Conservation (phyloP, 768 basidiomycete genomes). For the Pleurotus giganteus region DNA sequence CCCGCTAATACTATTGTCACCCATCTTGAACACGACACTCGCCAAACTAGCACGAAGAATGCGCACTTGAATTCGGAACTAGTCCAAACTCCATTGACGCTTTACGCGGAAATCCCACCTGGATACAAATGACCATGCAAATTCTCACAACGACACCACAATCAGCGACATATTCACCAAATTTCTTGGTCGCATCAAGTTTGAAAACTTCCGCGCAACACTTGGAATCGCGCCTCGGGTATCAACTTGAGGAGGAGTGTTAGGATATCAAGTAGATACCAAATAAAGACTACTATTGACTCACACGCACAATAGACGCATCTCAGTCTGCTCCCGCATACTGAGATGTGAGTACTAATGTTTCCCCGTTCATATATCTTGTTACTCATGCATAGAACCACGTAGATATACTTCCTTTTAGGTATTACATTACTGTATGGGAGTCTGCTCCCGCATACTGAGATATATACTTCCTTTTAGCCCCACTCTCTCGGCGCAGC, state of each 20-base stretch:
- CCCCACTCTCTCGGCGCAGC: no score
- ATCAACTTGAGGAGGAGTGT: constrained; percentile 2
- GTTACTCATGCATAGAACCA: no score
- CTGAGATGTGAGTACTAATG: neutral
- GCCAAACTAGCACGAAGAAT: constrained; percentile 8
- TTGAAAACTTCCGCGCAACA: neutral
- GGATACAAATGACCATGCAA: constrained; percentile 11
- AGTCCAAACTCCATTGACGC: constrained; percentile 18
- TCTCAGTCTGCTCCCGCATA: neutral
- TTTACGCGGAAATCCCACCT: constrained; percentile 21
- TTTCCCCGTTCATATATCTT: neutral
- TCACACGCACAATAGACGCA: neutral
- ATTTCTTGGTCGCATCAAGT: constrained; percentile 1
- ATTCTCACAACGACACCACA: constrained; percentile 19
- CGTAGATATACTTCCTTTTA: neutral
- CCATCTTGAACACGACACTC: neutral
- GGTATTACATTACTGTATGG: neutral
- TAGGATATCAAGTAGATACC: neutral
- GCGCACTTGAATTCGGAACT: constrained; percentile 21
- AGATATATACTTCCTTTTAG: no score
- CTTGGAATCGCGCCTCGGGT: neutral
- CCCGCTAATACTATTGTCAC: constrained; percentile 19
- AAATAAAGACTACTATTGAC: neutral
- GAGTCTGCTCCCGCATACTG: neutral
- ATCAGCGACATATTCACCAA: constrained; percentile 26